phyloP scores from a whole-genome alignment of 2,329 filamentous ascomycete genomes.

The Colletotrichum destructivum region DNA sequence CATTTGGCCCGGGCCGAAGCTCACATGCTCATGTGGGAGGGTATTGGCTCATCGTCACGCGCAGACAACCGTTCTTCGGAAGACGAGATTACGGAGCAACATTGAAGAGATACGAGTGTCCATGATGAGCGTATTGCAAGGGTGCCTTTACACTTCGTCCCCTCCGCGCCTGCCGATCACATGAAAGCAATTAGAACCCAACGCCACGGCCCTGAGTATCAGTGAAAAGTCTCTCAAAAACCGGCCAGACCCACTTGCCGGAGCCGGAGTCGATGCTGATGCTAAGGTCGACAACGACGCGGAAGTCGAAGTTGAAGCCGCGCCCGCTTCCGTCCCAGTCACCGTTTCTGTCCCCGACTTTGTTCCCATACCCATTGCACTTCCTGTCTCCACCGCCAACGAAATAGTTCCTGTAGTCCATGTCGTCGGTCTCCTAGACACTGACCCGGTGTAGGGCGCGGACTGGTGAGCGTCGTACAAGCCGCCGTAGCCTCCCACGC shows the following conservation, averaged over 20 bases:
- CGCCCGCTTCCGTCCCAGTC: not conserved
- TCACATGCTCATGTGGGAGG: slow-evolving; percentile 12
- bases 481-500: not conserved
- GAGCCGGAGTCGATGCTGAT: slow-evolving; percentile 7
- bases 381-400: slow-evolving; percentile 18
- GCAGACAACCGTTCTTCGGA: slow-evolving; percentile 6
- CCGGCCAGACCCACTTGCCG: slow-evolving; percentile 17
- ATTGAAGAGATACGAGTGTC: not conserved
- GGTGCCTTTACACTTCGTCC: not conserved
- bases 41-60: not conserved
- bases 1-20: slow-evolving; percentile 27
- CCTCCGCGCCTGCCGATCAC: not conserved
- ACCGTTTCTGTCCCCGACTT: slow-evolving; percentile 3
- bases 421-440: not conserved
- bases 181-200: slow-evolving; percentile 1
- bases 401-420: not conserved
- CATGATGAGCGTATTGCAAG: not conserved
- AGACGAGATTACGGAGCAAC: not conserved
- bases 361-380: not conserved
- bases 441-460: slow-evolving; percentile 14
- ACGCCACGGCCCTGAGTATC: slow-evolving; percentile 1
- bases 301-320: not conserved
- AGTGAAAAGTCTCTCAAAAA: not conserved
- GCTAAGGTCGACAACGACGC: not conserved
- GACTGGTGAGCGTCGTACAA: slow-evolving; percentile 19